Evolutionary conservation across 495 filamentous ascomycete genomes (phyloP).

Genomic region (Lichina pygmaea): DNA sequence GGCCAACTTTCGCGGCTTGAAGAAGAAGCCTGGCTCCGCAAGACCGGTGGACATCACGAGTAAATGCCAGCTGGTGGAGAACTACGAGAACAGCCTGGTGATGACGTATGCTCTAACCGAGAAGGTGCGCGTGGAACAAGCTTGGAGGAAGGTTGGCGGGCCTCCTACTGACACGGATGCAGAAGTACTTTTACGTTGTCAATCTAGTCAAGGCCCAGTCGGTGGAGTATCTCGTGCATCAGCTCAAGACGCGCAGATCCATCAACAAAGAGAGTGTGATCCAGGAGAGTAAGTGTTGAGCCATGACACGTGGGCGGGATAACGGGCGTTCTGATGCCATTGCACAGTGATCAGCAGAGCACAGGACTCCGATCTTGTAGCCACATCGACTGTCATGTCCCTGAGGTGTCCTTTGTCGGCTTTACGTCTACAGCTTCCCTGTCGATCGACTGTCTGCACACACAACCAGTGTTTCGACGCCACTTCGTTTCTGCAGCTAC

Average conservation of each 20-base stretch:
- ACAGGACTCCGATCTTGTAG: conserved; percentile 63
- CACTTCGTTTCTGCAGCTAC: conserved; percentile 72
- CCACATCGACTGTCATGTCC: conserved; percentile 67
- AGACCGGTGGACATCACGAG: conserved; percentile 73
- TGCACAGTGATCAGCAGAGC: conserved; percentile 48
- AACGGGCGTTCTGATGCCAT: background rate
- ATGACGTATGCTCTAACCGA: conserved; percentile 81
- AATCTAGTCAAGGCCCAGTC: conserved; percentile 49
- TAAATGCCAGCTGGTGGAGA: conserved; percentile 35
- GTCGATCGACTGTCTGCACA: conserved; percentile 50
- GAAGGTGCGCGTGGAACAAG: conserved; percentile 28
- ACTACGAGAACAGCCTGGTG: conserved; percentile 47
- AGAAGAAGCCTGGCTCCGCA: conserved; percentile 86
- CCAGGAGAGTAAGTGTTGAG: conserved; percentile 39
- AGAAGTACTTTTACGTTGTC: conserved; percentile 55
- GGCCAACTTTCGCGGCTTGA: conserved; percentile 70
- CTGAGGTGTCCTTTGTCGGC: conserved; percentile 81
- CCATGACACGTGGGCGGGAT: no score
- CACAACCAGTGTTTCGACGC: conserved; percentile 94
- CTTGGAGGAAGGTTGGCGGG: background rate
- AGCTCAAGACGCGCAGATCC: conserved; percentile 34
- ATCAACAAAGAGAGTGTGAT: conserved; percentile 65
- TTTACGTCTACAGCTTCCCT: conserved; percentile 51
- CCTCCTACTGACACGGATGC: background rate
- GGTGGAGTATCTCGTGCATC: conserved; percentile 41